phyloP scores from a whole-genome alignment of 352 stramenopile species.

The Phytophthora kernoviae region DNA sequence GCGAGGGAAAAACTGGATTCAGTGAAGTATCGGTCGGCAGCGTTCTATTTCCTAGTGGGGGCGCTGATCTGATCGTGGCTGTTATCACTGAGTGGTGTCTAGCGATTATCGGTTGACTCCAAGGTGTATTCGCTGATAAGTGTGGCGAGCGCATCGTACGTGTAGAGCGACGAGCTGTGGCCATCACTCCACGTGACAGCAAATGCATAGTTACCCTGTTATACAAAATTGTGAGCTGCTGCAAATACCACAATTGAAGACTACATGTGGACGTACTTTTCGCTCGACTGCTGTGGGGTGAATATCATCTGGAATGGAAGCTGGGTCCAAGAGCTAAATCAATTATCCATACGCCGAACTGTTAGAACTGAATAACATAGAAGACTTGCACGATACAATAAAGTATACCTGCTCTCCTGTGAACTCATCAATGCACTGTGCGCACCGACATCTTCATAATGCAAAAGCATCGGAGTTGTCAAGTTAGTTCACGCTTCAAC shows the following conservation, averaged over 20 bases:
- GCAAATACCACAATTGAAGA: constrained; percentile 1
- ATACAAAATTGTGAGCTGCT: constrained; percentile 2
- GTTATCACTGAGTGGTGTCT: constrained; percentile 6
- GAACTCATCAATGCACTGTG: constrained; percentile 89
- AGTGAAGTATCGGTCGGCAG: not conserved
- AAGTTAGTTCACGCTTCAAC: not conserved
- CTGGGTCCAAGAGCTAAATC: constrained; percentile 70
- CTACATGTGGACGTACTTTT: constrained; percentile 49
- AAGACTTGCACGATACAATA: not conserved
- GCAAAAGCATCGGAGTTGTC: not conserved
- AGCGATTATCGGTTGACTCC: constrained; percentile 14
- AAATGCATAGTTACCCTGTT: constrained; percentile 97
- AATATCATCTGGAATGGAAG: constrained; percentile 77
- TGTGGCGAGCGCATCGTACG: constrained; percentile 88
- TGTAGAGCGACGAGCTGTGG: constrained; percentile 96
- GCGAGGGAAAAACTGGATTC: no score
- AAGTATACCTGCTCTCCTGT: constrained; percentile 70
- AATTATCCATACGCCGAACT: not conserved
- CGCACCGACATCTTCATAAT: constrained; percentile 70
- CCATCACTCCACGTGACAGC: constrained; percentile 98
- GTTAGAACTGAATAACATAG: constrained; percentile 3
- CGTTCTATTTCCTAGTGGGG: not conserved
- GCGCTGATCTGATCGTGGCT: no score
- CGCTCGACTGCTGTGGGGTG: constrained; percentile 81
- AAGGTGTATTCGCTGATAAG: constrained; percentile 57